Evolutionary conservation across 768 basidiomycete species (phyloP).

Genomic region (Scleroderma citrinum): DNA sequence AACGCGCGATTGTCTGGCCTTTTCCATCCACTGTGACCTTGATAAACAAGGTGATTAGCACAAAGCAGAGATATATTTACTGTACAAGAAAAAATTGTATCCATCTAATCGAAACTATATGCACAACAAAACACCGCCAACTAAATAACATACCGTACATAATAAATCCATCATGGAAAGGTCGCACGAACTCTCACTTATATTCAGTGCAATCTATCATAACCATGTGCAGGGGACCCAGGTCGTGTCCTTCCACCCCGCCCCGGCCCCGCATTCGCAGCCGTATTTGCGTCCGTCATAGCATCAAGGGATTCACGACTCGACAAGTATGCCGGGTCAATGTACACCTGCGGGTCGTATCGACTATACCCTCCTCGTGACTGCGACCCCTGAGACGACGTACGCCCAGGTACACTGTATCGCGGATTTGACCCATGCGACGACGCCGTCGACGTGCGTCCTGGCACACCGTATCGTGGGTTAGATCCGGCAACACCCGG

Average conservation of each 20-base stretch:
- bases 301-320: slow-evolving; percentile 25
- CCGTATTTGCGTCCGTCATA: slow-evolving; percentile 20
- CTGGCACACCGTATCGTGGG: slow-evolving; percentile 3
- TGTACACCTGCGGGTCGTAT: slow-evolving; percentile 19
- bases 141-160: no score
- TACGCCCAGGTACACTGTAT: slow-evolving; percentile 6
- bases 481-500: neutral
- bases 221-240: slow-evolving; percentile 16
- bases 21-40: no score
- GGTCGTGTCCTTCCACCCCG: slow-evolving; percentile 13
- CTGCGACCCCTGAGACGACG: slow-evolving; percentile 14
- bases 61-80: no score
- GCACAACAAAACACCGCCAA: no score
- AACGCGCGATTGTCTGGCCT: no score
- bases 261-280: slow-evolving; percentile 17
- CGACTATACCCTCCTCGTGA: slow-evolving; percentile 12
- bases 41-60: no score
- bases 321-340: slow-evolving; percentile 20
- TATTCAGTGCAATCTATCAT: slow-evolving; percentile 9
- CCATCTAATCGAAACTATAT: no score
- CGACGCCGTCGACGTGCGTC: slow-evolving; percentile 13
- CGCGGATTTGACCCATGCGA: neutral
- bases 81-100: no score
- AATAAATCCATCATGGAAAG: no score
- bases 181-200: neutral